phyloP scores from a whole-genome alignment of 495 filamentous ascomycete species.

The Daldinia grandis region DNA sequence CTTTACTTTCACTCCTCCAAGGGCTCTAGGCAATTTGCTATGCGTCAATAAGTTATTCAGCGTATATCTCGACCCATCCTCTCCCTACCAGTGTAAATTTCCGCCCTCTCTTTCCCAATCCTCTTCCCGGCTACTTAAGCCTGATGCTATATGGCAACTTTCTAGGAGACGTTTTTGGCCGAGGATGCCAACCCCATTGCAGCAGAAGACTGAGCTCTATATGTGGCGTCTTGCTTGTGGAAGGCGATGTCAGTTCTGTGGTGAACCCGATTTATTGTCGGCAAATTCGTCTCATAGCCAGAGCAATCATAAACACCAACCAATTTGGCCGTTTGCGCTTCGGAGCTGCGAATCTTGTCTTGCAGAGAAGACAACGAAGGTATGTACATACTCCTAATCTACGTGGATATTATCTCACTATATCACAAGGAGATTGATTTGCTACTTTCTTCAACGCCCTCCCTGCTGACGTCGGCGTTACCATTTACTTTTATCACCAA shows the following conservation, averaged over 20 bases:
- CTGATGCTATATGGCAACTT: constrained; percentile 67
- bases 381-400: constrained; percentile 46
- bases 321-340: constrained; percentile 72
- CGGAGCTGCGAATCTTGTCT: constrained; percentile 70
- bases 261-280: constrained; percentile 45
- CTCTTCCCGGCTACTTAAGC: constrained; percentile 46
- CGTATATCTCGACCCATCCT: constrained; percentile 58
- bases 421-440: constrained; percentile 68
- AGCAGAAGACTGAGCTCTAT: constrained; percentile 62
- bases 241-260: constrained; percentile 64
- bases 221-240: constrained; percentile 70
- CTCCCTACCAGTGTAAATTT: constrained; percentile 39
- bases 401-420: constrained; percentile 16
- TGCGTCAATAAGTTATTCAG: constrained; percentile 62
- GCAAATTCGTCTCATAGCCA: constrained; percentile 60
- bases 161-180: constrained; percentile 64
- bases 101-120: constrained; percentile 33
- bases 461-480: constrained; percentile 65
- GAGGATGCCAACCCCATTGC: constrained; percentile 65
- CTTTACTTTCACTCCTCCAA: constrained; percentile 63
- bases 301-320: constrained; percentile 58
- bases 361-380: constrained; percentile 64
- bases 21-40: constrained; percentile 58
- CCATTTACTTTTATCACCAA: constrained; percentile 70
- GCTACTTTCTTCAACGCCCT: constrained; percentile 65